phyloP scores from a whole-genome alignment of 768 basidiomycete species.

The Kwoniella dejecticola region DNA sequence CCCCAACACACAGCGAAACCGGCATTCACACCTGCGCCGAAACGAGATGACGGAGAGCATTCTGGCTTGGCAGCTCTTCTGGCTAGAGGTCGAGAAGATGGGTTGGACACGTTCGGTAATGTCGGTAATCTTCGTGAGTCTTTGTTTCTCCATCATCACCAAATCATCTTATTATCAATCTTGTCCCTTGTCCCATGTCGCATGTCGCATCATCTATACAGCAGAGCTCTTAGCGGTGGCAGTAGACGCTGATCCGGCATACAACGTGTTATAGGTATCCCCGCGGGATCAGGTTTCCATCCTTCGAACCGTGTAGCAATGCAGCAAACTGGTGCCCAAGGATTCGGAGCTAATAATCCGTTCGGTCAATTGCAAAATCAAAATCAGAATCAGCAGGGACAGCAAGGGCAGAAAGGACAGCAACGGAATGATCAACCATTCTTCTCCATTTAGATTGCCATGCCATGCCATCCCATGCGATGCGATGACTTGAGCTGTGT shows the following conservation, averaged over 20 bases:
- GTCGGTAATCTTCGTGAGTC: constrained; percentile 67
- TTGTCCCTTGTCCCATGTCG: too few species aligned
- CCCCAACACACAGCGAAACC: constrained; percentile 56
- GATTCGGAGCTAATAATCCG: constrained; percentile 52
- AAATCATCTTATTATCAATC: too few species aligned
- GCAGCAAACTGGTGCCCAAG: constrained; percentile 39
- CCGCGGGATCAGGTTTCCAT: constrained; percentile 60
- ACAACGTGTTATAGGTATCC: constrained; percentile 61
- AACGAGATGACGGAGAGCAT: constrained; percentile 67
- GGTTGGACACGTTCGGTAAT: constrained; percentile 95
- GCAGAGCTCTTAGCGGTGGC: too few species aligned
- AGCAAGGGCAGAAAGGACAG: constrained; percentile 57
- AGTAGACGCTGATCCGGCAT: too few species aligned
- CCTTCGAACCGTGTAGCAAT: constrained; percentile 46
- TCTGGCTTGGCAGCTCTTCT: constrained; percentile 75
- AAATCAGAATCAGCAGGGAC: constrained; percentile 58
- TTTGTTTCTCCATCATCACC: too few species aligned
- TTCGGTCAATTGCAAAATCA: constrained; percentile 60
- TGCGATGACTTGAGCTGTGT: not conserved
- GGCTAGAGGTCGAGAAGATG: constrained; percentile 77
- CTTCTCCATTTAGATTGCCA: constrained; percentile 65
- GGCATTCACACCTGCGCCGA: constrained; percentile 44
- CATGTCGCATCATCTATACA: too few species aligned
- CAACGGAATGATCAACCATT: constrained; percentile 68
- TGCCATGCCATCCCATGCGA: not conserved